Evolutionary conservation across 1,284 basidiomycete species (phyloP), one percentile per base, ranked within the genome.

Genomic region (Melanopsichium pennsylvanicum): DNA sequence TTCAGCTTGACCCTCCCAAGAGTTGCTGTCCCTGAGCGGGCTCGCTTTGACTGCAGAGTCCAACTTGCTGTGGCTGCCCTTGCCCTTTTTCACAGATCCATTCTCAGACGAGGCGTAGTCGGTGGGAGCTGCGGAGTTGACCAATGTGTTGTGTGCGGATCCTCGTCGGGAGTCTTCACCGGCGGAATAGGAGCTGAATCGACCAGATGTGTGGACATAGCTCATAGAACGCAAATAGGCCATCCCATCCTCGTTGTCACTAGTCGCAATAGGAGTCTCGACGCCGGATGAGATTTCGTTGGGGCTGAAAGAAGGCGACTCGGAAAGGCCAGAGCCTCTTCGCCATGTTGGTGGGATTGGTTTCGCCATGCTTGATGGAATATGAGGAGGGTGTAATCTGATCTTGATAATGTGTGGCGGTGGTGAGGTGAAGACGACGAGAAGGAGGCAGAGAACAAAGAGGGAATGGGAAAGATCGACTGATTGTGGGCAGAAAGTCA

Each of bases 151-250:
- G 38, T 50, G 50, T 7, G 47, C 39, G 15, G 63, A 67, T 16
- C 37, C 39, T 10, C 58, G 31, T 29, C 43, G 38, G 9, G 57
- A 52, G 18, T 57, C 56, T 32, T 66, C 56, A 11, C 15, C 16
- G 16, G 16, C n/a, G 0, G 52, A 42, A 35, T 59, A 67, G 9
- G 50, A 55, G 42, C 47, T 47, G 47, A 56, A 60, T 11, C 63
- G 56, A 21, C 63, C 63, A 2, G 57, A 56, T 19, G 51, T 52
- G 45, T 57, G 63, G 2, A 67, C 58, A 36, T 67, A 67, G 48
- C 48, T 52, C 63, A 67, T 67, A 27, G 63, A 67, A 5, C 63
- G 63, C 11, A 67, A 35, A 31, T 67, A 67, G 22, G 63, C 63
- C 63, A 67, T 67, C 34, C 49, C 49, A 33, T 67, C 63, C 25